Base-by-base conservation (phyloP, 257 asterid genomes). In the Fraxinus pennsylvanica region DNA sequence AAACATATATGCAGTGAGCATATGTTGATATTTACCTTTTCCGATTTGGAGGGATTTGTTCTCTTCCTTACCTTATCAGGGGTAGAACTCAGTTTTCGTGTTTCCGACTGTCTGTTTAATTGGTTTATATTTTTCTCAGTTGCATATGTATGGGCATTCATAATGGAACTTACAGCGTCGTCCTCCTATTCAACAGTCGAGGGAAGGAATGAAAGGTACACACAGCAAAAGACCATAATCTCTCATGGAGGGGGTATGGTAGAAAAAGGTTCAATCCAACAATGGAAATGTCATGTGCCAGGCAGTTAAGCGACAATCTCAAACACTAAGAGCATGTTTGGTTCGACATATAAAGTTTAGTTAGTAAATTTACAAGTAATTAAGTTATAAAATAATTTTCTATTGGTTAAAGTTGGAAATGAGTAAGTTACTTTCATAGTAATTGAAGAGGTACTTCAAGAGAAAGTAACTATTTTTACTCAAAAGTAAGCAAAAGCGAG, bases 1-100 rank as follows among this genome's bases (percentile, higher is more conserved):
- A 74, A 73, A 72, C 4, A 52, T 32, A 68, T 1, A n/a, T 68
- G 30, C 29, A n/a, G 41, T 25, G 67, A 36, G 72, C 67, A 73
- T 70, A 57, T 50, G 59, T 73, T 27, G 61, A 5, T 50, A 25
- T 32, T 57, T 79, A 86, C 86, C 86, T 78, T 72, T 22, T 85
- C 71, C 38, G 43, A 45, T 52, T 80, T 70, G 70, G 73, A n/a
- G 70, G 59, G n/a, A 13, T 22, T 3, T 27, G 33, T 74, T 38
- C 73, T 45, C 69, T 73, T 74, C 68, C 74, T 80, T 19, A 74
- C 50, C 82, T 73, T 70, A 22, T 17, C 32, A 47, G 69, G 75
- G 25, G 79, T 73, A 57, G 78, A 68, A 9, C 50, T 57, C 78
- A 67, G 82, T 77, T 36, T 67, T 78, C 39, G 66, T 70, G 29